Conservation (phyloP, 2,329 filamentous ascomycete species). For the Phialophora macrospora region DNA sequence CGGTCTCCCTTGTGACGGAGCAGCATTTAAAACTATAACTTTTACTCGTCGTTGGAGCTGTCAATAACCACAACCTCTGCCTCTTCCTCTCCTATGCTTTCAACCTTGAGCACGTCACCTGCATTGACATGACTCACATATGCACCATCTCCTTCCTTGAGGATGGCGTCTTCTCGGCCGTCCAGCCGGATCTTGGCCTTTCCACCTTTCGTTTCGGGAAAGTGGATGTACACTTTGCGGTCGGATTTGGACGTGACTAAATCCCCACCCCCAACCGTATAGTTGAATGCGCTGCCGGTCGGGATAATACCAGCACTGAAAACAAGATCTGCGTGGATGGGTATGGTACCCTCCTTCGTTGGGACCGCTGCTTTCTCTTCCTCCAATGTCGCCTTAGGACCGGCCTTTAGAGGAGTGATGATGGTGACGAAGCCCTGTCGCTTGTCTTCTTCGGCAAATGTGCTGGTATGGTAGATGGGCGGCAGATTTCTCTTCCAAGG, state of each 20-base stretch:
- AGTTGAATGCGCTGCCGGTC: conserved; percentile 69
- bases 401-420: conserved; percentile 73
- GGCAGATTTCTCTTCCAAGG: conserved; percentile 74
- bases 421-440: conserved; percentile 72
- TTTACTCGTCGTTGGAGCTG: conserved; percentile 54
- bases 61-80: conserved; percentile 73
- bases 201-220: conserved; percentile 78
- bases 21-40: neutral
- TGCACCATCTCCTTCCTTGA: conserved; percentile 80
- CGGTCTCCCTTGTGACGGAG: neutral
- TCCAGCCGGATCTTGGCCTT: conserved; percentile 73
- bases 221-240: conserved; percentile 77
- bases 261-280: conserved; percentile 66
- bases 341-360: conserved; percentile 69
- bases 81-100: conserved; percentile 70
- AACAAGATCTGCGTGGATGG: conserved; percentile 80
- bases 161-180: conserved; percentile 67
- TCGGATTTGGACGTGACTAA: conserved; percentile 50
- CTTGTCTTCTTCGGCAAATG: conserved; percentile 75
- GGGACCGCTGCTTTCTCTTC: conserved; percentile 70
- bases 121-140: conserved; percentile 70
- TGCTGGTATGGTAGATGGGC: conserved; percentile 76
- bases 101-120: conserved; percentile 67
- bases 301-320: conserved; percentile 79
- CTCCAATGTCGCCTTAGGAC: conserved; percentile 63